These are phyloP conservation scores for Trichosporon faecale DNA, from an alignment of 1,284 basidiomycete genomes.

Conservation along the genomic window DNA sequence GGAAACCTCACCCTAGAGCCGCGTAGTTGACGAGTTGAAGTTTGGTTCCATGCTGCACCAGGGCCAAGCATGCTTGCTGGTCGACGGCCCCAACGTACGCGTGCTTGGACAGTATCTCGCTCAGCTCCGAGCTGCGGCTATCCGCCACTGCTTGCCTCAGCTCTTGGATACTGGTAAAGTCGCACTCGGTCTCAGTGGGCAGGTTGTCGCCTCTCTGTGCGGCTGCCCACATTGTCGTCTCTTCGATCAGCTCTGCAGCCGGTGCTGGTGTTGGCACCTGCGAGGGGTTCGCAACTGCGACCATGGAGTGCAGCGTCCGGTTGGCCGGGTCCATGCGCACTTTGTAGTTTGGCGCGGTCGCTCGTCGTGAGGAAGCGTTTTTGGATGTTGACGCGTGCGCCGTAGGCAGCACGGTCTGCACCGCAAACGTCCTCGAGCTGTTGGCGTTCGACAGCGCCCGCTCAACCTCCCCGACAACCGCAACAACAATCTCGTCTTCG, in stretches of 20 bases:
- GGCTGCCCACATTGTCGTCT: slow-evolving; percentile 17
- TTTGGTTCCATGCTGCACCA: slow-evolving; percentile 84
- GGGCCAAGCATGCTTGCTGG: slow-evolving; percentile 65
- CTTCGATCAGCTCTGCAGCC: slow-evolving; percentile 28
- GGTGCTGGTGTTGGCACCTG: slow-evolving; percentile 37
- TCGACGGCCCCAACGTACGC: slow-evolving; percentile 93
- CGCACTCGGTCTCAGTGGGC: slow-evolving; percentile 72
- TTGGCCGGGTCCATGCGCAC: slow-evolving; percentile 84
- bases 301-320: slow-evolving; percentile 91
- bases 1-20: slow-evolving; percentile 63
- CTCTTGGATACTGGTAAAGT: slow-evolving; percentile 70
- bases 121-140: slow-evolving; percentile 60
- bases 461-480: slow-evolving; percentile 71
- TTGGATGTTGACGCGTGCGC: not conserved
- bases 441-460: slow-evolving; percentile 63
- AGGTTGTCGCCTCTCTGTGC: slow-evolving; percentile 52
- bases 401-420: slow-evolving; percentile 59
- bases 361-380: not conserved
- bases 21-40: slow-evolving; percentile 86
- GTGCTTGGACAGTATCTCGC: slow-evolving; percentile 79
- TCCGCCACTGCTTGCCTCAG: slow-evolving; percentile 64
- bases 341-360: slow-evolving; percentile 72
- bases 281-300: slow-evolving; percentile 53
- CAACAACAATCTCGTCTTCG: slow-evolving; percentile 82
- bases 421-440: slow-evolving; percentile 70